Evolutionary conservation across 208 protist genomes (phyloP).

Genomic region (Acanthamoeba lenticulata): DNA sequence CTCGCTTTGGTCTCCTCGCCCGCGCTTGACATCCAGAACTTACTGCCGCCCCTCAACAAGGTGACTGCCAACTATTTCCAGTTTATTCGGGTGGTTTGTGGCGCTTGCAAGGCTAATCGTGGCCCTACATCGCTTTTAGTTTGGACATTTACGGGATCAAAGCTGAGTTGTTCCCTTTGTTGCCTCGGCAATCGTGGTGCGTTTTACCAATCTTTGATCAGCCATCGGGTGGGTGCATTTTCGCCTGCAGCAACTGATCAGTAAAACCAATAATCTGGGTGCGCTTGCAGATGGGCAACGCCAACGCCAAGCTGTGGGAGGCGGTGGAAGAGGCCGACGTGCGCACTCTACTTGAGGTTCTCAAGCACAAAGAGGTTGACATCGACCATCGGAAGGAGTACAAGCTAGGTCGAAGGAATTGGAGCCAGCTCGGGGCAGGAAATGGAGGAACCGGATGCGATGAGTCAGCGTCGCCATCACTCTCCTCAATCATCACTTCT

Average conservation of each 20-base stretch:
- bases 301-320: conserved; percentile 68
- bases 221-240: too few relatives aligned
- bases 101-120: too few relatives aligned
- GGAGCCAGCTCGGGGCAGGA: not conserved
- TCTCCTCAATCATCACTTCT: not conserved
- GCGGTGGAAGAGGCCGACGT: conserved; percentile 47
- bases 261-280: too few relatives aligned
- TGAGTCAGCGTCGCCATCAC: not conserved
- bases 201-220: too few relatives aligned
- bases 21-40: not conserved
- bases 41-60: not conserved
- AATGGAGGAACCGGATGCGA: not conserved
- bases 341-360: conserved; percentile 28
- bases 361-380: conserved; percentile 71
- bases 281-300: conserved; percentile 54
- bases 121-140: too few relatives aligned
- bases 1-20: not conserved
- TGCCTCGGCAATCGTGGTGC: too few relatives aligned
- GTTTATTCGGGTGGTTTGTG: too few relatives aligned
- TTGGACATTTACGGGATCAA: too few relatives aligned
- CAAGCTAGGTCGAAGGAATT: conserved; percentile 48
- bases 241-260: too few relatives aligned
- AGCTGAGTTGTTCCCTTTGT: too few relatives aligned
- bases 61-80: not conserved
- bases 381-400: conserved; percentile 63